Conservation (phyloP, 345 rosid species). For the Brassica incana region DNA sequence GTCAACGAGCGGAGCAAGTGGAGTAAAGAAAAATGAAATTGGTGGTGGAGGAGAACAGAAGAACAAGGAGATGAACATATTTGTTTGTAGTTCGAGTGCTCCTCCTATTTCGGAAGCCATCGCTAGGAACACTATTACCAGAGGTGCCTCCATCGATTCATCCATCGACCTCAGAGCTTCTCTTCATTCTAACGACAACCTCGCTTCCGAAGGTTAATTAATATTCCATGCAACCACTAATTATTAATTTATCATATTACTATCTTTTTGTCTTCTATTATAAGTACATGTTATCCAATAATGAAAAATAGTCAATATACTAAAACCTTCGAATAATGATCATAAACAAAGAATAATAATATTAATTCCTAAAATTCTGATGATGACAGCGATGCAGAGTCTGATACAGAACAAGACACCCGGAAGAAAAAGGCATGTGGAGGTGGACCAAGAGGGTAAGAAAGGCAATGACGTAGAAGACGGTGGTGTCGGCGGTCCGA, state of each 20-base stretch:
- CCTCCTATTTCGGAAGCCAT: conserved; percentile 80
- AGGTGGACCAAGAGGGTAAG: conserved; percentile 45
- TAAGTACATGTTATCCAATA: not conserved
- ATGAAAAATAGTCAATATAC: not conserved
- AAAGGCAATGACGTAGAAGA: conserved; percentile 45
- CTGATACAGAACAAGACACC: conserved; percentile 62
- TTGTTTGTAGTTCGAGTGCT: conserved; percentile 78
- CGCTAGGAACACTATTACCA: conserved; percentile 50
- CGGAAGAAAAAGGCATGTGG: conserved; percentile 49
- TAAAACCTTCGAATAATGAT: not conserved
- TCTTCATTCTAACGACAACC: conserved; percentile 44
- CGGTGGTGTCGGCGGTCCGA: conserved; percentile 36
- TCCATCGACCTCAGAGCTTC: conserved; percentile 33
- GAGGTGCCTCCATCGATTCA: conserved; percentile 51
- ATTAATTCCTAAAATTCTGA: not conserved
- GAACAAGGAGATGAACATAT: conserved; percentile 72
- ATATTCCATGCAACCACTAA: not conserved
- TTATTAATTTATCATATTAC: not conserved
- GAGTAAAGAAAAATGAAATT: conserved; percentile 43
- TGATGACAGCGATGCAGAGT: conserved; percentile 56
- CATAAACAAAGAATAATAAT: not conserved
- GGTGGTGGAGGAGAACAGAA: conserved; percentile 23
- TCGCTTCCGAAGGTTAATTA: conserved; percentile 52
- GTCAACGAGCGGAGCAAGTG: conserved; percentile 44
- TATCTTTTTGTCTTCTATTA: not conserved